Evolutionary conservation across 495 filamentous ascomycete species (phyloP), one percentile per base, ranked within the genome.

Genomic region (Pseudotulostoma volvatum): DNA sequence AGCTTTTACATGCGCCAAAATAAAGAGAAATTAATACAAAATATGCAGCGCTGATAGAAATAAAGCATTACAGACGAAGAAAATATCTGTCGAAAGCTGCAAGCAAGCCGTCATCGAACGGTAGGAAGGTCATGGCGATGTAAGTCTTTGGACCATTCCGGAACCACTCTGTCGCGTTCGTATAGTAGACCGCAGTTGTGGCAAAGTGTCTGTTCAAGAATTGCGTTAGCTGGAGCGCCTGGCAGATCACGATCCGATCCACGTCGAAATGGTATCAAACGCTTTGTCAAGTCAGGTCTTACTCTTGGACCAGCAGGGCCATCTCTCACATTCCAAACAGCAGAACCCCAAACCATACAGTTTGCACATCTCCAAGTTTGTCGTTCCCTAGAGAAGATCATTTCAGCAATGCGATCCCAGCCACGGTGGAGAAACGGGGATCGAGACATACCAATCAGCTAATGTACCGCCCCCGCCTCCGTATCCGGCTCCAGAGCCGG

Each of bases 311-410:
- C 90, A 45, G 70, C 63, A 13, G 90, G 90, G 16, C 90, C 90
- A 52, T 99, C 90, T 52, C 88, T 62, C 7, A 95, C 88, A 39
- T 79, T 85, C 92, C 90, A 99, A 18, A 93, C 82, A 4, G 83
- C 77, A 21, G 77, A 77, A 20, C 92, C 90, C 73, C 83, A 84
- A 4, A 95, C 76, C 45, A 63, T 67, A 55, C 90, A 99, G 56
- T 94, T 88, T n/a, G 61, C 59, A 63, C 90, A 99, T 32, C 85
- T 71, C 90, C 90, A 99, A 37, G 67, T 77, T 42, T 70, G 62
- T 42, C 88, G 69, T 64, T 99, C 90, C 59, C 73, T 76, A 40
- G 20, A 43, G 14, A n/a, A n/a, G n/a, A n/a, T n/a, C n/a, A n/a
- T n/a, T n/a, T n/a, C n/a, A n/a, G n/a, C n/a, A n/a, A n/a, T n/a